Conservation (phyloP, 768 basidiomycete species). For the Mrakia blollopis region DNA sequence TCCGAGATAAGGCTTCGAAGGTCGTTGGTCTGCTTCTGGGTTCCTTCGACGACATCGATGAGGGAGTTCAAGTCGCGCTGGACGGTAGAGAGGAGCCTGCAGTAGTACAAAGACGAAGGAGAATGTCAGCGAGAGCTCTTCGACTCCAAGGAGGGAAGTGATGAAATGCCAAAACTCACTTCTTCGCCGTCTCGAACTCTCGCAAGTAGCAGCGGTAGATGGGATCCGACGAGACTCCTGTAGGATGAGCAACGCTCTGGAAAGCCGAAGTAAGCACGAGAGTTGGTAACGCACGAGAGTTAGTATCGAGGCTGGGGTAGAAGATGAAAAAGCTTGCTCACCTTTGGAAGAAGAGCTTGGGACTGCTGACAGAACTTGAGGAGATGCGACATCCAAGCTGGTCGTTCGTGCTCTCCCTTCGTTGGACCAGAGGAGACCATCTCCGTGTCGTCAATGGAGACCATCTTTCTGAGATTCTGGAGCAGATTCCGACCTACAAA, state of each 20-base stretch:
- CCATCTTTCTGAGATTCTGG: constrained; percentile 86
- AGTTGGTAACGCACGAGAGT: no score
- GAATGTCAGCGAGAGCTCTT: background rate
- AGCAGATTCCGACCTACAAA: constrained; percentile 69
- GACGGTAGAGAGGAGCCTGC: constrained; percentile 70
- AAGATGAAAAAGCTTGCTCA: constrained; percentile 45
- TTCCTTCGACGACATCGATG: constrained; percentile 75
- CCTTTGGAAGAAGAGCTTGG: constrained; percentile 69
- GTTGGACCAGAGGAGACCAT: constrained; percentile 53
- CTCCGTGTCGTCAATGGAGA: constrained; percentile 71
- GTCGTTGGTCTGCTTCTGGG: constrained; percentile 92
- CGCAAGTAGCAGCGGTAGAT: constrained; percentile 82
- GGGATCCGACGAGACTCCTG: constrained; percentile 69
- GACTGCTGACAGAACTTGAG: constrained; percentile 78
- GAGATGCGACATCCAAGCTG: constrained; percentile 90
- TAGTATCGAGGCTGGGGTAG: constrained; percentile 25
- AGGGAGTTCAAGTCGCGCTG: constrained; percentile 75
- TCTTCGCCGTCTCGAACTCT: constrained; percentile 67
- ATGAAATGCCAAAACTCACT: background rate
- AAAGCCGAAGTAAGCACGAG: background rate
- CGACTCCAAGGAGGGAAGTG: background rate
- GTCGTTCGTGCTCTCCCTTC: constrained; percentile 56
- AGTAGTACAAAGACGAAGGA: constrained; percentile 25
- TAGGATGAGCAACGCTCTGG: constrained; percentile 61
- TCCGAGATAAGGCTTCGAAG: constrained; percentile 84